Base-by-base conservation (phyloP, 257 asterid species). In the Solanum tacnaense region DNA sequence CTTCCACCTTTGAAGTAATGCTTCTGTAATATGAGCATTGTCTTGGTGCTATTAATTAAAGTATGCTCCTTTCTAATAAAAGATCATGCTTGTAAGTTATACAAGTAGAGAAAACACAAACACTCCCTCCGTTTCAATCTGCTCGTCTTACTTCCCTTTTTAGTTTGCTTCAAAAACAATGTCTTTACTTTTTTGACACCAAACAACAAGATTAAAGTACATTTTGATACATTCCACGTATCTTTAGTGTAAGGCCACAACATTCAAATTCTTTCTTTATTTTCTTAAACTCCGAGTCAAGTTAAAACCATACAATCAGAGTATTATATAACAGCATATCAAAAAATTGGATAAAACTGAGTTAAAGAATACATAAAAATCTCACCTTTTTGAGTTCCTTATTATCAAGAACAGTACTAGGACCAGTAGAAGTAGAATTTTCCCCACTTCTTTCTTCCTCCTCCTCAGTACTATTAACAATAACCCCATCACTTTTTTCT, bases 331-430 rank as follows among this genome's bases (percentile, higher is more conserved):
- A 21, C 67, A 58, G 58, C 13, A 23, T 13, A 76, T 39, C 12
- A 39, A 39, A 6, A 32, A 44, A 71, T 31, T 16, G 13, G 31
- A 58, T 32, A 25, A 68, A 82, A 32, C 5, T 13, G 60, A 32
- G 32, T 70, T 39, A 46, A 44, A 8, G 1, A 72, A 60, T 32
- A 56, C 25, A 18, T 62, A 39, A 70, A 84, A 71, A 41, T 39
- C 25, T 87, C 35, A 90, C 99, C 98, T 93, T 96, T 91, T 95
- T 95, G 49, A 95, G 93, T 91, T 94, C 98, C 87, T 96, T 94
- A 52, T 94, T 98, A 62, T 82, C 86, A 49, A 31, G 86, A 82
- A 82, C 86, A 96, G 89, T 27, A 90, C 84, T 68, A 89, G 88
- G 67, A 86, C 89, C 91, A 7, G 87, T 71, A 31, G 94, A 91